phyloP scores from a whole-genome alignment of 495 filamentous ascomycete genomes.

The Wilcoxina mikolae region DNA sequence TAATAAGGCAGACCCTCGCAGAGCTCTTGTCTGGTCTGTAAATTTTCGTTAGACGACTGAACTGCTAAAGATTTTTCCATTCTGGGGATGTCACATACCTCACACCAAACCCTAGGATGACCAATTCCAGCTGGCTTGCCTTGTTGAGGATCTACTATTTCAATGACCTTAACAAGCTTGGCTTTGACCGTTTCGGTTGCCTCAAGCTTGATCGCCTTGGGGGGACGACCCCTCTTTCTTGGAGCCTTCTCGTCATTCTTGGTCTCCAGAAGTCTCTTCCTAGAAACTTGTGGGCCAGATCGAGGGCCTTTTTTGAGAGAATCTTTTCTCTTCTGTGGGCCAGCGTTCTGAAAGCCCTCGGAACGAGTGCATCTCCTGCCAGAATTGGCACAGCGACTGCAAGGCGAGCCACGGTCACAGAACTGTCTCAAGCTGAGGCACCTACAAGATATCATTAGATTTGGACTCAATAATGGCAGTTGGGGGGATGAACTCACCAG shows the following conservation, averaged over 20 bases:
- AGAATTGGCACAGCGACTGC: constrained; percentile 2
- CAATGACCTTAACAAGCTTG: neutral
- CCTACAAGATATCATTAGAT: neutral
- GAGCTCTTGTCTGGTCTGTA: constrained; percentile 43
- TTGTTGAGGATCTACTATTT: constrained; percentile 6
- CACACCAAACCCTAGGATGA: constrained; percentile 22
- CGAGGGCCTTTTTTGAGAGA: too few relatives aligned
- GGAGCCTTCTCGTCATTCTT: neutral
- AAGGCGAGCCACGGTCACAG: constrained; percentile 13
- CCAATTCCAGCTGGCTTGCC: constrained; percentile 19
- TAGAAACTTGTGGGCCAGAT: too few relatives aligned
- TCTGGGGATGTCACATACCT: constrained; percentile 15
- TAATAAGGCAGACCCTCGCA: constrained; percentile 58
- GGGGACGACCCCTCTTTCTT: neutral
- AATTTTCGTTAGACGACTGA: constrained; percentile 1
- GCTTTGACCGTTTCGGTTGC: neutral
- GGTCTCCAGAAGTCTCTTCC: too few relatives aligned
- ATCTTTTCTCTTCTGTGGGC: neutral
- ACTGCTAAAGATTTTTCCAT: neutral
- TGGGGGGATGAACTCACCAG: neutral
- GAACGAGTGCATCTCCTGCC: constrained; percentile 1
- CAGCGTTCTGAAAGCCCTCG: neutral
- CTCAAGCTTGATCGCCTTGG: neutral
- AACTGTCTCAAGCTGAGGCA: constrained; percentile 2
- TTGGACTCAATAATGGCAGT: neutral